These are phyloP conservation scores for Hepatocystis sp. DNA, from an alignment of 169 alveolate genomes.

Conservation along the genomic window DNA sequence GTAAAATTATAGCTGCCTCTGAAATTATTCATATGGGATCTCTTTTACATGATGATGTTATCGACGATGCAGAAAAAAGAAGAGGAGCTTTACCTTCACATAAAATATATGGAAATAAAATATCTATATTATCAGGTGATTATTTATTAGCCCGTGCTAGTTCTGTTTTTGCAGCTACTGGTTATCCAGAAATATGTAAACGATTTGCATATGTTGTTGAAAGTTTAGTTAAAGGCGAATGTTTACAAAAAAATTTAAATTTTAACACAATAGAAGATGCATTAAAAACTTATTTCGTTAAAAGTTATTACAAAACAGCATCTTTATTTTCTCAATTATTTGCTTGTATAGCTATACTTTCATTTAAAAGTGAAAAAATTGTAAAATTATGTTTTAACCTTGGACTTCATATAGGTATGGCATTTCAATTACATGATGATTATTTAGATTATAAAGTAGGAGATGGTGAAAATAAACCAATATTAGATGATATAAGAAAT, in stretches of 20 bases:
- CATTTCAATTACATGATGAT: conserved; percentile 92
- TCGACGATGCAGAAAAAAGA: conserved; percentile 84
- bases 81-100: conserved; percentile 84
- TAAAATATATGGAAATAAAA: conserved; percentile 82
- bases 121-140: conserved; percentile 86
- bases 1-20: conserved; percentile 77
- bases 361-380: conserved; percentile 60
- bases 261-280: conserved; percentile 77
- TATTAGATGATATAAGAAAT: conserved; percentile 85
- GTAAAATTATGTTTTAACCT: conserved; percentile 79
- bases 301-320: conserved; percentile 84
- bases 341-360: conserved; percentile 65
- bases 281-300: conserved; percentile 77
- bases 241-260: conserved; percentile 38
- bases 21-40: conserved; percentile 89
- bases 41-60: conserved; percentile 88
- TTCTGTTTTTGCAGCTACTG: conserved; percentile 77
- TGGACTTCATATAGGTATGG: conserved; percentile 92
- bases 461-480: conserved; percentile 86
- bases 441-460: conserved; percentile 83
- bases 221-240: conserved; percentile 80
- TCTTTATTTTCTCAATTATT: conserved; percentile 77
- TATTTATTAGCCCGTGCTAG: conserved; percentile 78
- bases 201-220: conserved; percentile 82
- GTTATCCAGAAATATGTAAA: conserved; percentile 65